Base-by-base conservation (phyloP, 441 rosid species). In the Erysimum cheiri region DNA sequence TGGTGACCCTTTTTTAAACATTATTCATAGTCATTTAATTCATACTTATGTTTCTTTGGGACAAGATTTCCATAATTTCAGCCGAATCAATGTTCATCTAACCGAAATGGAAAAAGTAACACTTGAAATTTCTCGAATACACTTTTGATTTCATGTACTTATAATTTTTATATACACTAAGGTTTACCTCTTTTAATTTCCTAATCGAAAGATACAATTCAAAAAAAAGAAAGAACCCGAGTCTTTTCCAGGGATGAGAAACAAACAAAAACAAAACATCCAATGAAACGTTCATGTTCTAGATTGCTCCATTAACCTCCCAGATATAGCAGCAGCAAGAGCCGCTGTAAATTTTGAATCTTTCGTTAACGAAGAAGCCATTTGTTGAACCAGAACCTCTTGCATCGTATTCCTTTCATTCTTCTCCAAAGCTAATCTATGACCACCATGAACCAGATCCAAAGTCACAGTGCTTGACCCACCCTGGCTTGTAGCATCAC, bases 341-440 rank as follows among this genome's bases (percentile, higher is more conserved):
- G 97, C 93, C 43, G 90, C 80, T 4, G 93, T 86, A 60, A 93
- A 93, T 64, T 78, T 84, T 0, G 93, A 96, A 76, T 93, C 96
- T 70, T 79, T 91, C 0, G 96, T 85, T 79, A 93, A 84, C 4
- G 92, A 87, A 69, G 90, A 73, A 15, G 96, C 92, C 93, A 89
- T 85, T 81, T 89, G 88, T 64, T 91, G 89, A 24, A 88, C 82
- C 57, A 91, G 67, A 70, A 89, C 40, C 52, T 87, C 81, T 36
- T 80, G 82, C 7, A 84, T 83, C 14, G 69, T 70, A 24, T 84
- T 82, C 33, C 72, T 73, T 12, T 81, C 77, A 17, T 71, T 66
- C 67, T 62, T 72, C 70, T 77, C 75, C 9, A 52, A 50, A 24
- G 17, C 71, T 10, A 73, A 22, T 47, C 40, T 46, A 58, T 57